These are phyloP conservation scores for Cicer arietinum DNA, from an alignment of 306 rosid genomes.

Conservation along the genomic window DNA sequence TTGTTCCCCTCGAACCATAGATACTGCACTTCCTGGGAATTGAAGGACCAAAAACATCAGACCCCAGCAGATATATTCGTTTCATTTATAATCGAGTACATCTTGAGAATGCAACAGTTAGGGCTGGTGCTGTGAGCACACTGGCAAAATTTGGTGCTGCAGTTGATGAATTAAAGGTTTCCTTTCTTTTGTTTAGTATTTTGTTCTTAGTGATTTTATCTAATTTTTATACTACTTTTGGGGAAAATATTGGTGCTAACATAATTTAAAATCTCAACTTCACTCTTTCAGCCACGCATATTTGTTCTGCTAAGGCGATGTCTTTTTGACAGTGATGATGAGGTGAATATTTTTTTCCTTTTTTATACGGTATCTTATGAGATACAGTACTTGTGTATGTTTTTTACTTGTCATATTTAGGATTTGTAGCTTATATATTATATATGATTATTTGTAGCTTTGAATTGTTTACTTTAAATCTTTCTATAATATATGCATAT, in stretches of 20 bases:
- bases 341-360: constrained; percentile 61
- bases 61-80: constrained; percentile 93
- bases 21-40: constrained; percentile 96
- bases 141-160: constrained; percentile 95
- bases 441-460: constrained; percentile 14
- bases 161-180: constrained; percentile 85
- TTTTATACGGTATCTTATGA: constrained; percentile 36
- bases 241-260: constrained; percentile 45
- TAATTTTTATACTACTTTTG: neutral
- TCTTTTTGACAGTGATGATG: constrained; percentile 93
- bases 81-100: constrained; percentile 95
- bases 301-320: constrained; percentile 86
- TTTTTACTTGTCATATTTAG: constrained; percentile 1
- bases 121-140: constrained; percentile 99
- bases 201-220: constrained; percentile 12
- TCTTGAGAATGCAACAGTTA: constrained; percentile 96
- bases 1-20: constrained; percentile 51
- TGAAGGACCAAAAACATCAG: constrained; percentile 98
- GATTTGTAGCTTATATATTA: neutral
- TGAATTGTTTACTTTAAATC: constrained; percentile 18
- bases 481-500: constrained; percentile 31
- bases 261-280: constrained; percentile 32
- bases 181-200: constrained; percentile 21
- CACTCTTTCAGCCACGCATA: constrained; percentile 79
- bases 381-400: constrained; percentile 21